phyloP scores from a whole-genome alignment of 2,329 filamentous ascomycete species.

The Pyricularia sp. region DNA sequence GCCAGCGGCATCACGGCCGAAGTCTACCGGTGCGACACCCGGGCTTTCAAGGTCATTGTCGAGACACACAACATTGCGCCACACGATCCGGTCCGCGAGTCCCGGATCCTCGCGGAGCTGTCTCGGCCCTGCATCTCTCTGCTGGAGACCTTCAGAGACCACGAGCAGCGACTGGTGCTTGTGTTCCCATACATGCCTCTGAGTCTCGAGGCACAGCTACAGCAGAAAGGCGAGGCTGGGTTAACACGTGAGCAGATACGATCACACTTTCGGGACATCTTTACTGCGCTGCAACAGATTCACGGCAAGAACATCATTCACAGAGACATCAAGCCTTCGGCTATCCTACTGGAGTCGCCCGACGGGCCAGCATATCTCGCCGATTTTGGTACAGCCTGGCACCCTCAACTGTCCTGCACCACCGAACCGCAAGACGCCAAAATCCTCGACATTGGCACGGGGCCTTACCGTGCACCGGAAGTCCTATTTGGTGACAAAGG shows the following conservation, averaged over 20 bases:
- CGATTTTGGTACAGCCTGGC: slow-evolving; percentile 92
- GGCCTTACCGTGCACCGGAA: slow-evolving; percentile 81
- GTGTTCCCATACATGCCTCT: slow-evolving; percentile 77
- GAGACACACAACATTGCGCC: slow-evolving; percentile 65
- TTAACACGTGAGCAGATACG: slow-evolving; percentile 13
- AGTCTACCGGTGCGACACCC: slow-evolving; percentile 58
- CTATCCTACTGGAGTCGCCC: slow-evolving; percentile 62
- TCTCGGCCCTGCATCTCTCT: slow-evolving; percentile 54
- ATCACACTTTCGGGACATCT: slow-evolving; percentile 53
- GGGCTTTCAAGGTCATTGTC: slow-evolving; percentile 77
- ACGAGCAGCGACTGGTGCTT: slow-evolving; percentile 62
- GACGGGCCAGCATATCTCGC: slow-evolving; percentile 68
- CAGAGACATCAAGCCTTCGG: slow-evolving; percentile 88
- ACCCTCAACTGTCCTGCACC: slow-evolving; percentile 43
- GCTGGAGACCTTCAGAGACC: slow-evolving; percentile 64
- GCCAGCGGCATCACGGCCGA: slow-evolving; percentile 68
- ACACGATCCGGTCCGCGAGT: slow-evolving; percentile 75
- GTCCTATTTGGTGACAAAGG: slow-evolving; percentile 72
- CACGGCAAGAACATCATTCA: slow-evolving; percentile 76
- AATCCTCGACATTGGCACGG: slow-evolving; percentile 88
- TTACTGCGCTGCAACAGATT: slow-evolving; percentile 60
- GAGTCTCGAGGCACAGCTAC: slow-evolving; percentile 61
- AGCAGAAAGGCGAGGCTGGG: slow-evolving; percentile 16
- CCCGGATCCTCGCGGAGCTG: slow-evolving; percentile 57
- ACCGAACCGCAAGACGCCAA: slow-evolving; percentile 61